phyloP scores from a whole-genome alignment of 495 filamentous ascomycete species.

The Diplogelasinospora grovesii region DNA sequence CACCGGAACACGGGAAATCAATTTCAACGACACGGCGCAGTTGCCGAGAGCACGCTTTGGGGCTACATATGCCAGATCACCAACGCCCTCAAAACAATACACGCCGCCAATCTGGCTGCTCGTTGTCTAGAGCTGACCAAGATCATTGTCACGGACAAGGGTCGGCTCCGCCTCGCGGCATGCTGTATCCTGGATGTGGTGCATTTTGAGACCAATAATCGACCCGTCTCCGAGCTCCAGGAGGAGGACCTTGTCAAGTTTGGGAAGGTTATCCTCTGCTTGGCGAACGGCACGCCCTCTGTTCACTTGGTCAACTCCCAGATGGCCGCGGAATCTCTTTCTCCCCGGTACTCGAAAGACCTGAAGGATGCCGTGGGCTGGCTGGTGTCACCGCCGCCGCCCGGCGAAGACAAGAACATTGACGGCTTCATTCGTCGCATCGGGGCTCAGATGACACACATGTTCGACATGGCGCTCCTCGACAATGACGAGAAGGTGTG shows the following conservation, averaged over 20 bases:
- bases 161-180: slow-evolving; percentile 80
- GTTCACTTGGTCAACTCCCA: slow-evolving; percentile 47
- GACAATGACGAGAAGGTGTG: slow-evolving; percentile 54
- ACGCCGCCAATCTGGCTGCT: slow-evolving; percentile 73
- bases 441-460: slow-evolving; percentile 59
- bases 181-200: slow-evolving; percentile 86
- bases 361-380: slow-evolving; percentile 70
- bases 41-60: slow-evolving; percentile 82
- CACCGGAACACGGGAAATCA: too few species aligned
- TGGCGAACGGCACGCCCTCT: slow-evolving; percentile 59
- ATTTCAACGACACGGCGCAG: too few species aligned
- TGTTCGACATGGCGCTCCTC: slow-evolving; percentile 68
- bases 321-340: slow-evolving; percentile 64
- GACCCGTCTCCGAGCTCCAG: slow-evolving; percentile 67
- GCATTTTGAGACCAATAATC: slow-evolving; percentile 57
- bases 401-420: slow-evolving; percentile 55
- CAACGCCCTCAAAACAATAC: slow-evolving; percentile 81
- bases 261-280: slow-evolving; percentile 70
- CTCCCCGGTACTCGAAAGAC: slow-evolving; percentile 62
- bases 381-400: slow-evolving; percentile 56
- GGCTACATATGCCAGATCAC: slow-evolving; percentile 87
- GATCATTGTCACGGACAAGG: slow-evolving; percentile 73
- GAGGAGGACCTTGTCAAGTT: slow-evolving; percentile 82
- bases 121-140: slow-evolving; percentile 78
- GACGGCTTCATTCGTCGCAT: slow-evolving; percentile 73